Base-by-base conservation (phyloP, 1,139 yeast species). In the Blastobotrys persicus region DNA sequence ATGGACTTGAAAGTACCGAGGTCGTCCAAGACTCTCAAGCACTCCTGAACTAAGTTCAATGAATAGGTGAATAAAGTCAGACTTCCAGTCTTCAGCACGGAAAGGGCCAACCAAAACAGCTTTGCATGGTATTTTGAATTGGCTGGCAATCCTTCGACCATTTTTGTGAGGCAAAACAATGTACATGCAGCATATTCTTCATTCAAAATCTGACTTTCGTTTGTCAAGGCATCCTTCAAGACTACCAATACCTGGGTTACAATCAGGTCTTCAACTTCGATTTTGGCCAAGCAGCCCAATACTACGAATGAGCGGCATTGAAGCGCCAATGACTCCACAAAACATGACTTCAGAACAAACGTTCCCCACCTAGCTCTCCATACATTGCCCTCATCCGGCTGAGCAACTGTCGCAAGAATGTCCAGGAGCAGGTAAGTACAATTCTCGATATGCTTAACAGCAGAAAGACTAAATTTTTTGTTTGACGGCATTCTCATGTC, bases 301-400 rank as follows among this genome's bases (percentile, higher is more conserved):
- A 87, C 77, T 56, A 88, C 72, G 50, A 86, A 71, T 0, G 94
- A 88, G 49, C 95, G 74, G 6, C 81, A 79, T 61, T 88, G 91
- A 50, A 88, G 74, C 20, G 83, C 76, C 0, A 91, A 80, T 12
- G 71, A 67, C 42, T 77, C 74, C 58, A 57, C 48, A 43, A 84
- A 83, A 1, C 89, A 86, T 17, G 85, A 78, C 55, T 80, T 82
- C 58, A 84, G 72, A 1, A 85, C 79, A 59, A 81, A 78, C 28
- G 85, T 75, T 55, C 81, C 76, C 88, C 92, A 87, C 50, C 86
- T 76, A 6, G 83, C 71, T 57, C 81, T 73, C 88, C 92, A 85
- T 37, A 76, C 73, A 5, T 77, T 73, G 44, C 77, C 75, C 46
- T 79, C 78, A 51, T 69, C 77, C 14, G 59, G 58, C 5, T 67